These are phyloP conservation scores for Mycocentrospora acerina DNA, from an alignment of 2,329 filamentous ascomycete species.

Conservation along the genomic window DNA sequence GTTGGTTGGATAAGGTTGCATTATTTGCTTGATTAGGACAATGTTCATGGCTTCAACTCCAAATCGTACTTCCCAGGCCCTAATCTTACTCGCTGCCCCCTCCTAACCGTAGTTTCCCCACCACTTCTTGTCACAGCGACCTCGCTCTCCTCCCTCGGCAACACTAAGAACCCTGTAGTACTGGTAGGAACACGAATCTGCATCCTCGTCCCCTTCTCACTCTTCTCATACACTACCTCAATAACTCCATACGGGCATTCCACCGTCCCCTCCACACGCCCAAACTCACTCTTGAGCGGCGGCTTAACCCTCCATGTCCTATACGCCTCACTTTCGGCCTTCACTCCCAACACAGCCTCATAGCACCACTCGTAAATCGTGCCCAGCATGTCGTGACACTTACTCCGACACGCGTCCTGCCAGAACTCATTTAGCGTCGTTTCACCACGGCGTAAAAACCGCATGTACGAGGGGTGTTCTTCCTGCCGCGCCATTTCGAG, in stretches of 20 bases:
- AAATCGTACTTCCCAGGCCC: conserved; percentile 12
- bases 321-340: conserved; percentile 43
- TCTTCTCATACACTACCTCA: conserved; percentile 21
- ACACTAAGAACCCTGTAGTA: conserved; percentile 15
- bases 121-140: conserved; percentile 3
- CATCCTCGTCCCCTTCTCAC: conserved; percentile 9
- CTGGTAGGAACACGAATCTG: conserved; percentile 25
- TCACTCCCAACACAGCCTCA: conserved; percentile 43
- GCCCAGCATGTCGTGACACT: conserved; percentile 53
- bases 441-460: conserved; percentile 49
- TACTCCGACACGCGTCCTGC: conserved; percentile 48
- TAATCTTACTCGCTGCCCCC: conserved; percentile 7
- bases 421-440: conserved; percentile 49
- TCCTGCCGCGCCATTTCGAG: conserved; percentile 50
- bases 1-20: too few species aligned
- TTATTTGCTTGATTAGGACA: too few species aligned
- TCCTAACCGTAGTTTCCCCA: neutral
- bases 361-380: conserved; percentile 55
- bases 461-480: conserved; percentile 53
- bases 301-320: conserved; percentile 45
- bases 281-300: conserved; percentile 46
- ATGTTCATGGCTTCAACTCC: conserved; percentile 3
- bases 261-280: conserved; percentile 40
- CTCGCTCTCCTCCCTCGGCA: conserved; percentile 14
- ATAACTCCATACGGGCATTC: conserved; percentile 46